Percentiles rank a stretch among this genome's conserved stretches.
Evolutionary conservation across 768 basidiomycete species (phyloP).

Genomic region (Rubroboletus satanas): DNA sequence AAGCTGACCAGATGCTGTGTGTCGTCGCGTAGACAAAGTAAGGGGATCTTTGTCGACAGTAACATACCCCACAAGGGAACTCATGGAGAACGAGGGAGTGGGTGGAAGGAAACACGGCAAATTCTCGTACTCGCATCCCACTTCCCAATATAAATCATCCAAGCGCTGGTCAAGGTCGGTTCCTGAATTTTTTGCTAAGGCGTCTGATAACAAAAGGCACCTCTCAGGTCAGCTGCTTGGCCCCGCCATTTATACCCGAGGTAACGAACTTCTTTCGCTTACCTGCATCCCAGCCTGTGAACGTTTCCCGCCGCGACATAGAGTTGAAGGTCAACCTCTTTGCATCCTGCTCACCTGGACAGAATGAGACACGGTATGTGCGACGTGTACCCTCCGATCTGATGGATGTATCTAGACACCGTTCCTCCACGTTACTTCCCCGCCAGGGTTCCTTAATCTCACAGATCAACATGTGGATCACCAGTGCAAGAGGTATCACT

Average conservation of each 20-base stretch:
- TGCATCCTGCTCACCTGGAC: not conserved
- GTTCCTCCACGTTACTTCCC: not conserved
- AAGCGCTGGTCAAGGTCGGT: not conserved
- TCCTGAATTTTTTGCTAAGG: not conserved
- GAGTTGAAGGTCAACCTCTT: not conserved
- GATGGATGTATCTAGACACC: not conserved
- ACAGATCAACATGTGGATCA: not conserved
- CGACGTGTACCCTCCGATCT: not conserved
- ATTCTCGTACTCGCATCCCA: not conserved
- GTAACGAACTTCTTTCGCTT: conserved; percentile 6
- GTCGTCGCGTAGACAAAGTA: not conserved
- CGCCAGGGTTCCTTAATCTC: not conserved
- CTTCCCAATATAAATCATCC: not conserved
- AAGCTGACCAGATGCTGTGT: not conserved
- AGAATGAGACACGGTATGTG: not conserved
- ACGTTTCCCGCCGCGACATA: not conserved
- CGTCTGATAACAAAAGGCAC: not conserved
- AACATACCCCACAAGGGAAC: not conserved
- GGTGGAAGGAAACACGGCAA: not conserved
- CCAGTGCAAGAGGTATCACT: not conserved
- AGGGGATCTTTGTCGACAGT: not conserved
- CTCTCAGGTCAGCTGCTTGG: not conserved
- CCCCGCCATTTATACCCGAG: not conserved
- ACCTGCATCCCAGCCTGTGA: conserved; percentile 1
- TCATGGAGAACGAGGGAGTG: not conserved